A percentile compares a stretch with the other conserved stretches of the same genome.
Conservation (phyloP, 2,329 filamentous ascomycete genomes). For the Aspergillus pseudonomiae region DNA sequence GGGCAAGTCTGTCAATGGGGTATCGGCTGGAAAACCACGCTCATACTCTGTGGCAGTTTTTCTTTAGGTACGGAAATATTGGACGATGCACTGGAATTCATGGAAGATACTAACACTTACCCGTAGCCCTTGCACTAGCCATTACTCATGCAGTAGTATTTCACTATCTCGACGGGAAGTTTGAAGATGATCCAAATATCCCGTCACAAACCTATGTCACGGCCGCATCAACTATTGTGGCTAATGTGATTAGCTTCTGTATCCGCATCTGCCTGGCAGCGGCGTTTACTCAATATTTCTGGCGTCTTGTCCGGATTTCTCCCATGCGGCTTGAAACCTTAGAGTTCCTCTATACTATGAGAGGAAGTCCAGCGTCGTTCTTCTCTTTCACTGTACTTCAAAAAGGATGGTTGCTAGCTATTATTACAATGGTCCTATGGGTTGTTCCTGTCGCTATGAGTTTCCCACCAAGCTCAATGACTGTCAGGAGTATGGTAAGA, state of each 20-base stretch:
- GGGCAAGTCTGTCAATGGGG: background rate
- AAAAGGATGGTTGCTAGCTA: background rate
- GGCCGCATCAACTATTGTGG: background rate
- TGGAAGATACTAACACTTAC: background rate
- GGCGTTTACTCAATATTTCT: background rate
- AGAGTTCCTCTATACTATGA: background rate
- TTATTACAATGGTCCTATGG: background rate
- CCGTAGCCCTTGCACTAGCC: background rate
- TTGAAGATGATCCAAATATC: background rate
- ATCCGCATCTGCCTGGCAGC: background rate
- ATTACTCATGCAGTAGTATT: background rate
- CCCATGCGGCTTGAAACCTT: background rate
- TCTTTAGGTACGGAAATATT: background rate
- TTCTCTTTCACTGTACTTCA: background rate
- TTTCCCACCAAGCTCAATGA: background rate
- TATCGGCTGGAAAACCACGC: background rate
- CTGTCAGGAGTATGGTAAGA: background rate
- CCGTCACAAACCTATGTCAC: background rate
- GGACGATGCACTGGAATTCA: fast-evolving
- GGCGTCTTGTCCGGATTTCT: background rate
- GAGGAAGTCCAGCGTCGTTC: background rate
- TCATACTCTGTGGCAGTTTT: background rate
- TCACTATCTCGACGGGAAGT: background rate
- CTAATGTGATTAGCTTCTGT: background rate
- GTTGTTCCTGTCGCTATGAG: background rate